These are phyloP conservation scores for Capronia americana DNA, from an alignment of 2,329 filamentous ascomycete genomes.

Conservation along the genomic window DNA sequence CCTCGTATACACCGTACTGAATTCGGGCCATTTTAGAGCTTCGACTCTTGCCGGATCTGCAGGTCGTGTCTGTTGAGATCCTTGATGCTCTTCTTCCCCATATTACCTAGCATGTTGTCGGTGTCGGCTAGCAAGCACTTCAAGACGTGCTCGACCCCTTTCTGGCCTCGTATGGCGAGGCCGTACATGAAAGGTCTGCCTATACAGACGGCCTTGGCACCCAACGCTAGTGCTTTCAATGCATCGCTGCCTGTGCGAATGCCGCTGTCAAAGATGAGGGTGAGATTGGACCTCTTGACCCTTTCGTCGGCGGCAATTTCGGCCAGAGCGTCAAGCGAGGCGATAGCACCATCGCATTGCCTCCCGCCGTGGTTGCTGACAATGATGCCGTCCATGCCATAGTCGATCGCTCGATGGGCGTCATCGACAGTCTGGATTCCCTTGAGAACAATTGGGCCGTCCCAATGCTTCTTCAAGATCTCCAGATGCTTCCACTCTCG, in stretches of 20 bases:
- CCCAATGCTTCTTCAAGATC: constrained; percentile 64
- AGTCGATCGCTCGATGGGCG: constrained; percentile 53
- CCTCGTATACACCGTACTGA: not conserved
- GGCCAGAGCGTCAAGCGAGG: constrained; percentile 61
- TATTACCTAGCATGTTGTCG: constrained; percentile 40
- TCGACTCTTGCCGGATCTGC: constrained; percentile 33
- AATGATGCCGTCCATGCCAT: constrained; percentile 58
- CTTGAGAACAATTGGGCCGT: constrained; percentile 68
- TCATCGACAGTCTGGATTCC: constrained; percentile 62
- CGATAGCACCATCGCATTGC: constrained; percentile 59
- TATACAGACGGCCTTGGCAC: constrained; percentile 64
- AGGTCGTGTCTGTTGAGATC: constrained; percentile 38
- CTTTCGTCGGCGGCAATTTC: constrained; percentile 64
- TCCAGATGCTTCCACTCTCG: constrained; percentile 67
- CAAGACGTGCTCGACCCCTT: constrained; percentile 60
- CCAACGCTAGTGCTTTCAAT: constrained; percentile 60
- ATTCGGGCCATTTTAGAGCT: constrained; percentile 23
- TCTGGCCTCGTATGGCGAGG: constrained; percentile 59
- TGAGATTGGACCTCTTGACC: constrained; percentile 43
- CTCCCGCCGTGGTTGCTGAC: constrained; percentile 61
- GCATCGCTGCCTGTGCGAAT: constrained; percentile 58
- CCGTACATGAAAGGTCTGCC: constrained; percentile 66
- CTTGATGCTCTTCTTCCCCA: constrained; percentile 38
- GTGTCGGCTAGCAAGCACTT: constrained; percentile 58
- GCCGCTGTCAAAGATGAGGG: constrained; percentile 60